phyloP scores from a whole-genome alignment of 148 eudicot species.

The Mesembryanthemum crystallinum region DNA sequence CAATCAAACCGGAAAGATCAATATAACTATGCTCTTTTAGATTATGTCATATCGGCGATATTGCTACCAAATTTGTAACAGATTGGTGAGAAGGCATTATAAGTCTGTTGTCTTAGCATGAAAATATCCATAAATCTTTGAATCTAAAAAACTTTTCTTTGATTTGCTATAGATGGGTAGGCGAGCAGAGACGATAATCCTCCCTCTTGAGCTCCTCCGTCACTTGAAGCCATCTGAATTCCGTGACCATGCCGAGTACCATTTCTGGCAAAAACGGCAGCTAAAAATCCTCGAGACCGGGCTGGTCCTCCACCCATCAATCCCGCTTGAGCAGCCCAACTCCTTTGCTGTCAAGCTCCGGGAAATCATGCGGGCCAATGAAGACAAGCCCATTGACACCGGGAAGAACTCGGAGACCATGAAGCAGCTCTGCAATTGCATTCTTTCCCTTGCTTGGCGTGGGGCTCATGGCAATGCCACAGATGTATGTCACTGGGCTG shows the following conservation, averaged over 20 bases:
- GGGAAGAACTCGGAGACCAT: constrained; percentile 62
- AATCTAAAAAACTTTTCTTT: not conserved
- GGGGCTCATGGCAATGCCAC: constrained; percentile 47
- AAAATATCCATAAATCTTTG: too few species aligned
- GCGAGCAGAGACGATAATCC: constrained; percentile 79
- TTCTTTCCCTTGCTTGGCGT: constrained; percentile 68
- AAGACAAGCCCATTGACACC: constrained; percentile 61
- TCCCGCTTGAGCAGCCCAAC: constrained; percentile 53
- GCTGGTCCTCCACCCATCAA: constrained; percentile 57
- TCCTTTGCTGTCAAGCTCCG: constrained; percentile 40
- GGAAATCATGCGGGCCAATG: constrained; percentile 43
- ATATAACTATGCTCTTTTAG: too few species aligned
- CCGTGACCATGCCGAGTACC: constrained; percentile 61
- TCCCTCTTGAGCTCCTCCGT: constrained; percentile 89
- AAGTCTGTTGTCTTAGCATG: too few species aligned
- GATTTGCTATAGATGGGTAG: constrained; percentile 61
- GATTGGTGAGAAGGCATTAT: too few species aligned
- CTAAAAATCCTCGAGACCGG: constrained; percentile 66
- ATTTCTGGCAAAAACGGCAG: constrained; percentile 79
- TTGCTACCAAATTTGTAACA: too few species aligned
- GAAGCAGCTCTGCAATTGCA: constrained; percentile 53
- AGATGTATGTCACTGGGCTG: constrained; percentile 86
- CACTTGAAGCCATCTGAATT: constrained; percentile 81
- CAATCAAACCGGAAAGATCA: too few species aligned
- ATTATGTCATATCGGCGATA: too few species aligned